A percentile compares a stretch with the other conserved stretches of the same genome.
These are phyloP conservation scores for Populus davidiana DNA, from an alignment of 345 rosid species.

Conservation along the genomic window DNA sequence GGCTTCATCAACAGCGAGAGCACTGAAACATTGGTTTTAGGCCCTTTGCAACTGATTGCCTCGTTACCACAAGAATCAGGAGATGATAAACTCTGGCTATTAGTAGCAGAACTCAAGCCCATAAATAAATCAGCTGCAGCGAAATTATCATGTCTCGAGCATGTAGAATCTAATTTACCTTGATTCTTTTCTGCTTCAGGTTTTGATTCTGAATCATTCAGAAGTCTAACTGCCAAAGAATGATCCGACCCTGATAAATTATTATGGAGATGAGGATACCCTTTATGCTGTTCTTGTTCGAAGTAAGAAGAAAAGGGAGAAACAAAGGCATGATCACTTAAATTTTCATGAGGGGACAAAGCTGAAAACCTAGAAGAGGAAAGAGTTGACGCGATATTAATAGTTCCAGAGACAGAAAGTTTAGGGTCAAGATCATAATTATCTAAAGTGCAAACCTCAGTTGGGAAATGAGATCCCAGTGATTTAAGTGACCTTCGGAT, in stretches of 20 bases:
- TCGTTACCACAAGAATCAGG: slow-evolving; percentile 9
- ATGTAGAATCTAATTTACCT: neutral
- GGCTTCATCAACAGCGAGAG: slow-evolving; percentile 21
- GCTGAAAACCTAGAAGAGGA: slow-evolving; percentile 37
- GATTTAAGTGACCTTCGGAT: slow-evolving; percentile 7
- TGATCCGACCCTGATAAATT: neutral
- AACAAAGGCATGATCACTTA: slow-evolving; percentile 2
- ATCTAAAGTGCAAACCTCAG: slow-evolving; percentile 7
- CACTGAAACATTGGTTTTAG: slow-evolving; percentile 25
- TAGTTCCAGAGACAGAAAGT: slow-evolving; percentile 4
- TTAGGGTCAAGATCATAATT: slow-evolving; percentile 13
- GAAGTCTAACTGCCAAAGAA: neutral
- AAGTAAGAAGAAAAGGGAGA: slow-evolving; percentile 8
- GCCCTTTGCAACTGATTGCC: slow-evolving; percentile 28
- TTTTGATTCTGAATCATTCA: slow-evolving; percentile 7
- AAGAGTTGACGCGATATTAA: slow-evolving; percentile 1
- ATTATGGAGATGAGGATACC: neutral
- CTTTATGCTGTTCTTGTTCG: neutral
- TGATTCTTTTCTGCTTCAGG: slow-evolving; percentile 7
- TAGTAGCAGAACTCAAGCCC: slow-evolving; percentile 28
- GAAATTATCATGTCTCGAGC: slow-evolving; percentile 6
- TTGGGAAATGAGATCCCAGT: slow-evolving; percentile 11
- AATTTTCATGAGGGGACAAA: slow-evolving; percentile 19
- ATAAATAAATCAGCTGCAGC: slow-evolving; percentile 32
- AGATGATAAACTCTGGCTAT: slow-evolving; percentile 13